These are phyloP conservation scores for Mycena latifolia DNA, from an alignment of 768 basidiomycete species.

Conservation along the genomic window DNA sequence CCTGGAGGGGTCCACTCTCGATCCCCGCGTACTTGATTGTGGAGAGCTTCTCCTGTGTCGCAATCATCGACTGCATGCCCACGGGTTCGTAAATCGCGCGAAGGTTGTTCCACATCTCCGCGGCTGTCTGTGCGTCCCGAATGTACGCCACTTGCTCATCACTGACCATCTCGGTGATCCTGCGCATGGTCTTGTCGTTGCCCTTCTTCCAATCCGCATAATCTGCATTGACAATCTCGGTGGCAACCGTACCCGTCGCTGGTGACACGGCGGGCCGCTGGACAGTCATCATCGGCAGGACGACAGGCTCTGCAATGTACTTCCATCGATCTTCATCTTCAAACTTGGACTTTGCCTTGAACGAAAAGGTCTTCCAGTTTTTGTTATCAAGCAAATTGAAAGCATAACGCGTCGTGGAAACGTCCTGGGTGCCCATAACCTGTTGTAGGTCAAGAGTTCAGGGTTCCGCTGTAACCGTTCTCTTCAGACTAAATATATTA, in stretches of 20 bases:
- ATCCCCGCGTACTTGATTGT: slow-evolving; percentile 6
- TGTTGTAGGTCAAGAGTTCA: slow-evolving; percentile 14
- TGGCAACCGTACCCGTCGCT: no score
- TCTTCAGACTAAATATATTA: not conserved
- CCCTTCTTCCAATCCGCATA: slow-evolving; percentile 12
- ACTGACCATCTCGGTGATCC: slow-evolving; percentile 13
- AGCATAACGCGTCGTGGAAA: not conserved
- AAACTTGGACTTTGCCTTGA: not conserved
- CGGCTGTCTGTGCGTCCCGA: slow-evolving; percentile 2
- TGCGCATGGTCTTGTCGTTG: slow-evolving; percentile 9
- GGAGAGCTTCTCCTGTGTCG: slow-evolving; percentile 1
- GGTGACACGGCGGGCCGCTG: slow-evolving; percentile 1
- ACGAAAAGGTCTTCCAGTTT: not conserved
- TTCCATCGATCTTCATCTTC: slow-evolving; percentile 9
- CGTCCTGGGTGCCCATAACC: slow-evolving; percentile 6
- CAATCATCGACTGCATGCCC: slow-evolving; percentile 16
- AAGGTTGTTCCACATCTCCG: slow-evolving; percentile 15
- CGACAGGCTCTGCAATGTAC: not conserved
- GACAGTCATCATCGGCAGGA: not conserved
- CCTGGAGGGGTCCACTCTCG: slow-evolving; percentile 15
- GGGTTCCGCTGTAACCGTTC: slow-evolving; percentile 6
- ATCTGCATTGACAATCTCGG: not conserved
- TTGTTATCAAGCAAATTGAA: not conserved
- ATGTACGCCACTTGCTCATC: slow-evolving; percentile 13
- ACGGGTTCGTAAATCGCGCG: slow-evolving; percentile 3